phyloP scores from a whole-genome alignment of 2,329 filamentous ascomycete species.

The Mycogone perniciosa region DNA sequence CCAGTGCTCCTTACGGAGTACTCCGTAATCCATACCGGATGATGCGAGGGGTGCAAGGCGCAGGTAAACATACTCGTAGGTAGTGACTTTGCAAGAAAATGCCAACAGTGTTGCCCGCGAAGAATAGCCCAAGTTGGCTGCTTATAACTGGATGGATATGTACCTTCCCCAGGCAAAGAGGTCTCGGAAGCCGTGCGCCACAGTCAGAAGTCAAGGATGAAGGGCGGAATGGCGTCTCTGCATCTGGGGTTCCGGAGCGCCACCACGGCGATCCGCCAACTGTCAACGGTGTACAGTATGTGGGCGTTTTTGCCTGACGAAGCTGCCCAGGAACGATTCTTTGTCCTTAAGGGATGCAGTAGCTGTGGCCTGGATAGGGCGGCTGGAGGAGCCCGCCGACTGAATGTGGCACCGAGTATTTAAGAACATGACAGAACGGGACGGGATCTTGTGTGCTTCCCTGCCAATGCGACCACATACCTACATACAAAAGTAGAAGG shows the following conservation, averaged over 20 bases:
- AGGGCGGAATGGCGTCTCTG: slow-evolving; percentile 11
- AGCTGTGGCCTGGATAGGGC: no score
- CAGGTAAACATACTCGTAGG: not conserved
- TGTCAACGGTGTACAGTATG: not conserved
- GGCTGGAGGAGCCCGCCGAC: no score
- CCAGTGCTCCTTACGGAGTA: slow-evolving; percentile 11
- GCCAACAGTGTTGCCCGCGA: no score
- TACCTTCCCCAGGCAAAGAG: slow-evolving; percentile 13
- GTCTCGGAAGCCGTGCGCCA: slow-evolving; percentile 18
- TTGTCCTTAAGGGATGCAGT: not conserved
- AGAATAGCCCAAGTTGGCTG: not conserved
- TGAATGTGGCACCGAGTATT: no score
- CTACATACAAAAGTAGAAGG: no score
- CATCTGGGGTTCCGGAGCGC: slow-evolving; percentile 13
- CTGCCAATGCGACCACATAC: no score
- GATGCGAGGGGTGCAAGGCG: no score
- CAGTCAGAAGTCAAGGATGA: slow-evolving; percentile 15
- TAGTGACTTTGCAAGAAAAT: not conserved
- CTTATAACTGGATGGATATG: slow-evolving; percentile 12
- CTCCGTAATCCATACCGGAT: not conserved
- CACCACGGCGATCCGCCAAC: slow-evolving; percentile 10
- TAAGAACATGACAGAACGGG: no score
- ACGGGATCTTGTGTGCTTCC: no score
- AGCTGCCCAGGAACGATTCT: not conserved
- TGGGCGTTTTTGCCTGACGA: not conserved